Conservation (phyloP, 176 grass and related monocot species). For the Oryza meyeriana region DNA sequence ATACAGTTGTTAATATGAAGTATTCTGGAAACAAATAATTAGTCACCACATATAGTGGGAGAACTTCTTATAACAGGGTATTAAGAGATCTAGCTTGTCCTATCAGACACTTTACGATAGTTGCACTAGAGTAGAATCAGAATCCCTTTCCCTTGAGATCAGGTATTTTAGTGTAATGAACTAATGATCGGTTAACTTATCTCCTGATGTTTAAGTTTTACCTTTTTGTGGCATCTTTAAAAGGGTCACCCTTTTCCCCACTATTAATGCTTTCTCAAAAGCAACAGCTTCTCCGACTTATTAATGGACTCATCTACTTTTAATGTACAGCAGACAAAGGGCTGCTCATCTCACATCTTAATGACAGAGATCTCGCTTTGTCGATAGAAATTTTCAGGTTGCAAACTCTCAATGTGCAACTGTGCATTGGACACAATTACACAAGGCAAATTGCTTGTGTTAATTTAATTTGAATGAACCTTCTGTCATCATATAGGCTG, state of each 20-base stretch:
- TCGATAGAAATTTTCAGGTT: neutral
- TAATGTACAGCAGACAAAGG: neutral
- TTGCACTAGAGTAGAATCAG: neutral
- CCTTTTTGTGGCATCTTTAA: neutral
- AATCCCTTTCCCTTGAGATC: neutral
- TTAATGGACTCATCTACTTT: neutral
- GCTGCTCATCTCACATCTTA: neutral
- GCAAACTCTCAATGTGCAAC: neutral
- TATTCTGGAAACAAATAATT: neutral
- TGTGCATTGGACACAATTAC: neutral
- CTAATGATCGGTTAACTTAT: neutral
- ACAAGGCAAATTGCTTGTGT: neutral
- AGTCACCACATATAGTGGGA: neutral
- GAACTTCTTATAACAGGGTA: neutral
- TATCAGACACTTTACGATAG: neutral
- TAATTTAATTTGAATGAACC: neutral
- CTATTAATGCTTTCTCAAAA: slow-evolving; percentile 16
- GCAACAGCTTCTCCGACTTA: neutral
- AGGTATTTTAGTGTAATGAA: neutral
- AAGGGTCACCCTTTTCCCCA: neutral
- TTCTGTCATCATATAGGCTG: neutral
- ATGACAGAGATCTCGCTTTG: neutral
- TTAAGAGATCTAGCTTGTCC: neutral
- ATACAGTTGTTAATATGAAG: neutral
- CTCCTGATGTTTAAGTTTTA: neutral